These are phyloP conservation scores for Hyaloperonospora arabidopsidis DNA, from an alignment of 352 stramenopile species.

Conservation along the genomic window DNA sequence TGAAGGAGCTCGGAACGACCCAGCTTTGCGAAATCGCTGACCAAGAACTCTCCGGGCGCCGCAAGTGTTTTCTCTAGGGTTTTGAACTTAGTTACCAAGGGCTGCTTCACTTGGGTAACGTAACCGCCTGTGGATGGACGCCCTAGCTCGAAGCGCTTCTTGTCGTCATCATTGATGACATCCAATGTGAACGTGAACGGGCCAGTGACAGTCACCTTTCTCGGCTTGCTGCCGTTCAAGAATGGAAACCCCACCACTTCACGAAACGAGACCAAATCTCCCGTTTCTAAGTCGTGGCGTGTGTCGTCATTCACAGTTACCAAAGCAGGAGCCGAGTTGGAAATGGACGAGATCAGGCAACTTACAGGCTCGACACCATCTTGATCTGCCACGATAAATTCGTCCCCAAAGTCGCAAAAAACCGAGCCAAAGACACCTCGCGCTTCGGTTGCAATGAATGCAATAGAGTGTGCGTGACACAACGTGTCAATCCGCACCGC, in stretches of 20 bases:
- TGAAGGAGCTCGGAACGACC: conserved; percentile 88
- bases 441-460: conserved; percentile 90
- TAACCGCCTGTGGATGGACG: conserved; percentile 75
- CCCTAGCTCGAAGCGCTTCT: conserved; percentile 52
- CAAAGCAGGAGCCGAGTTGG: conserved; percentile 67
- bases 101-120: conserved; percentile 94
- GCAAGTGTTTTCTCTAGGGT: conserved; percentile 76
- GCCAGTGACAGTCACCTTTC: conserved; percentile 76
- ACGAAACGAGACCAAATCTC: conserved; percentile 94
- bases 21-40: conserved; percentile 98
- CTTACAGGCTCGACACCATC: conserved; percentile 90
- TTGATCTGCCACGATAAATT: conserved; percentile 91
- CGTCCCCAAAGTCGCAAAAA: conserved; percentile 97
- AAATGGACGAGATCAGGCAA: conserved; percentile 91
- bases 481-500: conserved; percentile 74
- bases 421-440: conserved; percentile 92
- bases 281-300: conserved; percentile 94
- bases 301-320: conserved; percentile 98
- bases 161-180: conserved; percentile 58
- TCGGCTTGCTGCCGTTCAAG: conserved; percentile 66
- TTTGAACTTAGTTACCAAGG: conserved; percentile 90
- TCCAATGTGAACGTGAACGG: conserved; percentile 97
- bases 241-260: conserved; percentile 90
- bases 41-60: conserved; percentile 91
- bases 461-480: conserved; percentile 77